Percentiles rank a stretch among this genome's conserved stretches.
These are phyloP conservation scores for Lichtheimia ramosa DNA, from an alignment of 371 early-diverging fungal species.

Conservation along the genomic window DNA sequence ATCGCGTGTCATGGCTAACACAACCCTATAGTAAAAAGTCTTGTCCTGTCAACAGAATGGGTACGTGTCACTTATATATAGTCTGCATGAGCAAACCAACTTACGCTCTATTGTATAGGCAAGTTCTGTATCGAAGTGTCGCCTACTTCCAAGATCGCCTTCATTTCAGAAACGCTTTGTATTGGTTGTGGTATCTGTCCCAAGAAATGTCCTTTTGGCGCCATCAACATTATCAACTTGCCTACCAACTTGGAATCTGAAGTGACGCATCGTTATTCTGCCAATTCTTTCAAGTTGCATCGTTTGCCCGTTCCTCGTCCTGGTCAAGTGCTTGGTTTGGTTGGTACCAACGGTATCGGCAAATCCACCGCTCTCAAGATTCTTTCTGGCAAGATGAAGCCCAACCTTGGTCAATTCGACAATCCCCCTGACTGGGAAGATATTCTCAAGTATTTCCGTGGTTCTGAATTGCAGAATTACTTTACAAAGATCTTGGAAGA, in stretches of 20 bases:
- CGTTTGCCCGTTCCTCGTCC: slow-evolving; percentile 97
- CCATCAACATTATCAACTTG: slow-evolving; percentile 98
- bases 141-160: slow-evolving; percentile 82
- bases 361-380: slow-evolving; percentile 98
- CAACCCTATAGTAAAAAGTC: slow-evolving; percentile 68
- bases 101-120: too few species aligned
- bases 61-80: slow-evolving; percentile 30
- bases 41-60: slow-evolving; percentile 87
- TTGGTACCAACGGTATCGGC: slow-evolving; percentile 99
- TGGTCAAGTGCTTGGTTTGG: slow-evolving; percentile 98
- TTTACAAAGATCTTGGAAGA: slow-evolving; percentile 98
- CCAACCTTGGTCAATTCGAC: slow-evolving; percentile 94
- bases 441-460: slow-evolving; percentile 97
- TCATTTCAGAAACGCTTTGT: slow-evolving; percentile 97
- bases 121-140: slow-evolving; percentile 96
- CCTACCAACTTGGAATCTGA: slow-evolving; percentile 97
- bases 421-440: slow-evolving; percentile 97
- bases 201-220: slow-evolving; percentile 99
- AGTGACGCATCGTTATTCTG: slow-evolving; percentile 97
- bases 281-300: slow-evolving; percentile 99
- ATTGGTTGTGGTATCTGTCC: slow-evolving; percentile 99
- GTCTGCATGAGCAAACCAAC: too few species aligned
- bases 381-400: slow-evolving; percentile 96
- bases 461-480: slow-evolving; percentile 99
- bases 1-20: background rate